Evolutionary conservation across 495 filamentous ascomycete species (phyloP).

Genomic region (Clohesyomyces aquaticus): DNA sequence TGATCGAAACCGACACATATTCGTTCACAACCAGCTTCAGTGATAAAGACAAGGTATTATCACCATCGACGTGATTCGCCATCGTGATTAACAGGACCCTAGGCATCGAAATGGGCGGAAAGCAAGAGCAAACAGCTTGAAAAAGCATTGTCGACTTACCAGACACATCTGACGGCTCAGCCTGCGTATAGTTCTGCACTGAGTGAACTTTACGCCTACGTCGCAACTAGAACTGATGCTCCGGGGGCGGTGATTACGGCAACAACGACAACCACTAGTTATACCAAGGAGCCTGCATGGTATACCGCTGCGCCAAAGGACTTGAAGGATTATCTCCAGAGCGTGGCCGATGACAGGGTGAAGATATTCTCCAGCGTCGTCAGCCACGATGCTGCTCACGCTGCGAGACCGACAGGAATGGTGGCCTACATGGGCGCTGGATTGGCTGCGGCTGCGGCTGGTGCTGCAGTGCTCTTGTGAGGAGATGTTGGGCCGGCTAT

Average conservation of each 20-base stretch:
- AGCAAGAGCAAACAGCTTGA: not conserved
- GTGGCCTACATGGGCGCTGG: slow-evolving; percentile 2
- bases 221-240: slow-evolving; percentile 24
- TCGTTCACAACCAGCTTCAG: not conserved
- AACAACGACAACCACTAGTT: not conserved
- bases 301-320: slow-evolving; percentile 10
- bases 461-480: slow-evolving; percentile 1
- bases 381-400: not conserved
- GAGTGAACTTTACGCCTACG: not conserved
- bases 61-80: not conserved
- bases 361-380: not conserved
- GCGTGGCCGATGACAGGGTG: not conserved
- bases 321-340: slow-evolving; percentile 3
- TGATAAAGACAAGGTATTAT: not conserved
- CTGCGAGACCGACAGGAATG: not conserved
- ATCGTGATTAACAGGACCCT: not conserved
- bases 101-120: not conserved
- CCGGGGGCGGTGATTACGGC: not conserved
- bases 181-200: not conserved
- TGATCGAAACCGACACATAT: not conserved
- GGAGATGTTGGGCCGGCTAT: not conserved
- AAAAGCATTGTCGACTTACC: not conserved
- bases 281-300: slow-evolving; percentile 10
- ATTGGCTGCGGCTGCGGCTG: slow-evolving; percentile 3
- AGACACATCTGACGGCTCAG: not conserved